phyloP scores from a whole-genome alignment of 1,284 basidiomycete species.

The Cutaneotrichosporon cutaneum region DNA sequence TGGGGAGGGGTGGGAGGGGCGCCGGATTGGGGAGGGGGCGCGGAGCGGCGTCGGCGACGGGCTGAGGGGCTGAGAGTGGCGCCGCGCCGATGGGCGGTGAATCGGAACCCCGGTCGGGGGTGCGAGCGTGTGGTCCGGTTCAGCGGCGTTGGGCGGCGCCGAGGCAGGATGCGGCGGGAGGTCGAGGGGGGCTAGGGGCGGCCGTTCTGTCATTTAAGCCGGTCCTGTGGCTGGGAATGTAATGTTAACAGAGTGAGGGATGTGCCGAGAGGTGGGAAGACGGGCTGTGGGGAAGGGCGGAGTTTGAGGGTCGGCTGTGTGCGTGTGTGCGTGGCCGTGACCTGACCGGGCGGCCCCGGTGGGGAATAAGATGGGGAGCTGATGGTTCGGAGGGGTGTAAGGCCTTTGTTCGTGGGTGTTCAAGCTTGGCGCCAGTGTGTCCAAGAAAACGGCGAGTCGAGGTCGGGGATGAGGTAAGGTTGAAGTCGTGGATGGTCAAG shows the following conservation, averaged over 20 bases:
- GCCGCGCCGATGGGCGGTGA: neutral
- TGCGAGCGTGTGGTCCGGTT: too few species aligned
- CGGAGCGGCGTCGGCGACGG: neutral
- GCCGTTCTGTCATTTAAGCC: neutral
- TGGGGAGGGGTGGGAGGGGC: neutral
- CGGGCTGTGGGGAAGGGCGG: too few species aligned
- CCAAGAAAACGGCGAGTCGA: too few species aligned
- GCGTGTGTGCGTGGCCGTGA: too few species aligned
- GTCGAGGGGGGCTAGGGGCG: neutral
- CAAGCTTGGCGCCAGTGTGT: too few species aligned
- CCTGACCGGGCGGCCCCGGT: too few species aligned
- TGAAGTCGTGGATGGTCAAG: too few species aligned
- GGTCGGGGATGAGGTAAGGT: too few species aligned
- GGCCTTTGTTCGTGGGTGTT: too few species aligned
- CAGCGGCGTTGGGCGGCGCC: neutral
- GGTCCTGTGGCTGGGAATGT: neutral
- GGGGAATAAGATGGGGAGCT: too few species aligned
- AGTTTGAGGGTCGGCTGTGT: too few species aligned
- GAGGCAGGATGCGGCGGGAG: neutral
- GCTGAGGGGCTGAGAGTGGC: neutral
- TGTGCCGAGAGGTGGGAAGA: neutral
- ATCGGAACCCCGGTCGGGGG: neutral
- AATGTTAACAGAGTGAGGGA: neutral
- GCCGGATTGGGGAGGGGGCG: neutral
- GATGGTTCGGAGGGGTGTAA: too few species aligned